Percentiles rank a stretch among this genome's conserved stretches.
Evolutionary conservation across 2,329 filamentous ascomycete genomes (phyloP).

Genomic region (Aspergillus chevalieri): DNA sequence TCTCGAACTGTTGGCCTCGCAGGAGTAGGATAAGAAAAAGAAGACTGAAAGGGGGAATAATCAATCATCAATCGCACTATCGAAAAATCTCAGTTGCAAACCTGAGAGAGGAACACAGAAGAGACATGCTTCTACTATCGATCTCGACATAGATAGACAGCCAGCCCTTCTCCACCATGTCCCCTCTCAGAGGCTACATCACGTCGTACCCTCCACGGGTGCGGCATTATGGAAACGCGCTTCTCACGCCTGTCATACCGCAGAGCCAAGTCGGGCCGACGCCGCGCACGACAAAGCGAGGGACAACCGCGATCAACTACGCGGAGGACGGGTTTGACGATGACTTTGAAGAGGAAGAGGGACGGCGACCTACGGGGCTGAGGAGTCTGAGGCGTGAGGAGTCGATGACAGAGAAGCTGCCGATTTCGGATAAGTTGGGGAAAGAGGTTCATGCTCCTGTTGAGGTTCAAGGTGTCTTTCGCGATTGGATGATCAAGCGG

Average conservation of each 20-base stretch:
- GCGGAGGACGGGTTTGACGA: slow-evolving; percentile 92
- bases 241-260: slow-evolving; percentile 77
- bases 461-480: slow-evolving; percentile 81
- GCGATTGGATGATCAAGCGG: slow-evolving; percentile 88
- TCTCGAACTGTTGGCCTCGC: neutral
- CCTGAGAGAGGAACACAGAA: slow-evolving; percentile 13
- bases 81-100: neutral
- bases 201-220: slow-evolving; percentile 88
- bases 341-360: slow-evolving; percentile 57
- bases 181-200: slow-evolving; percentile 76
- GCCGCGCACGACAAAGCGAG: slow-evolving; percentile 89
- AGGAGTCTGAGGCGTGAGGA: slow-evolving; percentile 78
- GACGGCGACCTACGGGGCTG: slow-evolving; percentile 67
- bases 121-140: slow-evolving; percentile 26
- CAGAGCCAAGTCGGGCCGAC: slow-evolving; percentile 59
- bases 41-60: neutral
- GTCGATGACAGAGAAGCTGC: slow-evolving; percentile 54
- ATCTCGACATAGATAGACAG: slow-evolving; percentile 16
- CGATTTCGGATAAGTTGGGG: slow-evolving; percentile 68
- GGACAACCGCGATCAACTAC: slow-evolving; percentile 95
- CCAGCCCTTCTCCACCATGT: slow-evolving; percentile 34
- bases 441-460: slow-evolving; percentile 76
- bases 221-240: slow-evolving; percentile 83
- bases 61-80: neutral
- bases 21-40: neutral